Conservation (phyloP, 768 basidiomycete species). For the Russula lepida region DNA sequence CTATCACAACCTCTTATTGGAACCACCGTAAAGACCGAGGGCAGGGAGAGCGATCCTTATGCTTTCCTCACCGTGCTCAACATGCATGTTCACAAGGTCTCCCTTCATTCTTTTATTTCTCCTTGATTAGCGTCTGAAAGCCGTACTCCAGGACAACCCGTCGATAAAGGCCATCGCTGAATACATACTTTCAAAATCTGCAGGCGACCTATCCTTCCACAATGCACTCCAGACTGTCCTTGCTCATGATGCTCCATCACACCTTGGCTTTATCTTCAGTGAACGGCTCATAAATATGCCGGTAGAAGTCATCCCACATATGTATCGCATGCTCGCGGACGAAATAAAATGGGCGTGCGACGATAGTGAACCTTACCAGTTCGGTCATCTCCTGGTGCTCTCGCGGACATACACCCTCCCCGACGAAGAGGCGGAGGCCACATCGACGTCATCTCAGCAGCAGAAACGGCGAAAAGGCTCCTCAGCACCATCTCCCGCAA, state of each 20-base stretch:
- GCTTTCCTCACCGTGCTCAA: constrained; percentile 82
- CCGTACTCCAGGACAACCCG: constrained; percentile 52
- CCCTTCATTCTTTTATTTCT: not conserved
- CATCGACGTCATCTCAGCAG: constrained; percentile 27
- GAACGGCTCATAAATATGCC: constrained; percentile 95
- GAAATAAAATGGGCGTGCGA: constrained; percentile 70
- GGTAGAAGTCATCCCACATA: constrained; percentile 82
- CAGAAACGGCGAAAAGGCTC: constrained; percentile 34
- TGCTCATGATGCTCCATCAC: constrained; percentile 32
- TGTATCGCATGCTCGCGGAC: constrained; percentile 82
- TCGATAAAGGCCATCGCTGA: constrained; percentile 60
- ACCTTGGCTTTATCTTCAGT: constrained; percentile 78
- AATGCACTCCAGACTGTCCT: constrained; percentile 47
- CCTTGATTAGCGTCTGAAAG: not conserved
- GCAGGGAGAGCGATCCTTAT: constrained; percentile 82
- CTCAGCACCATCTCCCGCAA: constrained; percentile 30
- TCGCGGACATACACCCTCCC: constrained; percentile 74
- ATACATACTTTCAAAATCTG: constrained; percentile 60
- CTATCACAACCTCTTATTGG: constrained; percentile 69
- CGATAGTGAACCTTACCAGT: constrained; percentile 60
- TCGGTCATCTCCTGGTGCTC: constrained; percentile 67
- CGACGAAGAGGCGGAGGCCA: constrained; percentile 44
- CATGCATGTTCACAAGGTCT: constrained; percentile 57
- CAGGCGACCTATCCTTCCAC: constrained; percentile 42
- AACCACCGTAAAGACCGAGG: constrained; percentile 89